These are phyloP conservation scores for Papiliotrema fonsecae DNA, from an alignment of 1,284 basidiomycete species.

Conservation along the genomic window DNA sequence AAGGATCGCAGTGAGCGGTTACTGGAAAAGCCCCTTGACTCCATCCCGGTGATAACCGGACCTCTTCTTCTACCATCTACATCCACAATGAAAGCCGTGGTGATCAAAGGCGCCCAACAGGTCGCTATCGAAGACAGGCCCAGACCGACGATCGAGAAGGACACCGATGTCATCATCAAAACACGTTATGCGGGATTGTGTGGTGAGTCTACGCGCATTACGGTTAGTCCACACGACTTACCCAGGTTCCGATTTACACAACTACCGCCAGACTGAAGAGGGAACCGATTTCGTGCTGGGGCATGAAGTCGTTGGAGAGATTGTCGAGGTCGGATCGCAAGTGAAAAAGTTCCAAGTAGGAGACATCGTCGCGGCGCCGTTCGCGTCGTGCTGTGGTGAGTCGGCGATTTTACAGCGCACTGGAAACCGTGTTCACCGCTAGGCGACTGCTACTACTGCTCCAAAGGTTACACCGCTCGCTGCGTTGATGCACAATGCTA, in stretches of 20 bases:
- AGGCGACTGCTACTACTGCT: neutral
- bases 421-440: neutral
- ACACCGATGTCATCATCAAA: slow-evolving; percentile 37
- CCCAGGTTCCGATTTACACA: slow-evolving; percentile 71
- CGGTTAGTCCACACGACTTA: neutral
- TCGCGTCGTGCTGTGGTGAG: slow-evolving; percentile 75
- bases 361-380: slow-evolving; percentile 80
- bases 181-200: slow-evolving; percentile 33
- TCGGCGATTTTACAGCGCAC: slow-evolving; percentile 30
- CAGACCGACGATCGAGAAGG: slow-evolving; percentile 22
- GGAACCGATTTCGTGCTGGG: slow-evolving; percentile 50
- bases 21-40: too few relatives aligned
- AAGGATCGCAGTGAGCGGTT: too few relatives aligned
- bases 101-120: slow-evolving; percentile 27
- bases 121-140: slow-evolving; percentile 34
- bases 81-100: slow-evolving; percentile 27
- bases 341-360: slow-evolving; percentile 66
- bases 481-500: neutral
- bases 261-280: slow-evolving; percentile 60
- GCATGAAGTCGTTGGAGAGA: slow-evolving; percentile 78
- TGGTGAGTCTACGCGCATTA: slow-evolving; percentile 20
- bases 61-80: too few relatives aligned
- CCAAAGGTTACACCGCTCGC: neutral
- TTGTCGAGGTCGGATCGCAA: slow-evolving; percentile 64
- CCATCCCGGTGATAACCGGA: too few relatives aligned